phyloP scores from a whole-genome alignment of 148 eudicot genomes.

The Rhododendron griersonianum region DNA sequence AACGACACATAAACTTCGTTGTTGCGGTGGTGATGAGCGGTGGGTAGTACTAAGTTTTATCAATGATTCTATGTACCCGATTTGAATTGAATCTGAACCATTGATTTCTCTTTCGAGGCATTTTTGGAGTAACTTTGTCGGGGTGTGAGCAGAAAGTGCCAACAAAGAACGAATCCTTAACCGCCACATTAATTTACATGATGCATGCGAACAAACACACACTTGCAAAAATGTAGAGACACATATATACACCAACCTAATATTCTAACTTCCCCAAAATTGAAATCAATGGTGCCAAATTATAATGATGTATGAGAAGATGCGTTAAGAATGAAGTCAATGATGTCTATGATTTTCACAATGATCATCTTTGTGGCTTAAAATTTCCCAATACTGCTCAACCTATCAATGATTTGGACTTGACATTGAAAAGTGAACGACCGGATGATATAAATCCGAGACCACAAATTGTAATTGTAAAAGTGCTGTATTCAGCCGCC shows the following conservation, averaged over 20 bases:
- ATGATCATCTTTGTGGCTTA: neutral
- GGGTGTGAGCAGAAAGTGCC: neutral
- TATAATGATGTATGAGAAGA: neutral
- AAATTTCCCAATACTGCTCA: neutral
- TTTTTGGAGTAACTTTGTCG: too few species aligned
- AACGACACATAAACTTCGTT: too few species aligned
- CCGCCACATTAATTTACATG: neutral
- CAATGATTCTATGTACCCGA: too few species aligned
- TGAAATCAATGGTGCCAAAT: neutral
- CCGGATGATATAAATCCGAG: neutral
- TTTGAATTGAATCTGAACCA: too few species aligned
- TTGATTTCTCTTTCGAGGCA: too few species aligned
- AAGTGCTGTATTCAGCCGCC: too few species aligned
- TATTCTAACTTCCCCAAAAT: neutral
- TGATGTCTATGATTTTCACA: neutral
- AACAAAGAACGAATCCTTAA: neutral
- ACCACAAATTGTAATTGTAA: too few species aligned
- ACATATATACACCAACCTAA: neutral
- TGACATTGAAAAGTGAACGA: neutral
- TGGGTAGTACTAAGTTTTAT: too few species aligned
- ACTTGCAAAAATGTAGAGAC: neutral
- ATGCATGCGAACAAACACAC: neutral
- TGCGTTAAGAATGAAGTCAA: neutral
- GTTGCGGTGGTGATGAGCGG: too few species aligned
- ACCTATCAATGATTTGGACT: neutral